Base-by-base conservation (phyloP, 2,329 filamentous ascomycete genomes). In the Hypoxylon sp. region DNA sequence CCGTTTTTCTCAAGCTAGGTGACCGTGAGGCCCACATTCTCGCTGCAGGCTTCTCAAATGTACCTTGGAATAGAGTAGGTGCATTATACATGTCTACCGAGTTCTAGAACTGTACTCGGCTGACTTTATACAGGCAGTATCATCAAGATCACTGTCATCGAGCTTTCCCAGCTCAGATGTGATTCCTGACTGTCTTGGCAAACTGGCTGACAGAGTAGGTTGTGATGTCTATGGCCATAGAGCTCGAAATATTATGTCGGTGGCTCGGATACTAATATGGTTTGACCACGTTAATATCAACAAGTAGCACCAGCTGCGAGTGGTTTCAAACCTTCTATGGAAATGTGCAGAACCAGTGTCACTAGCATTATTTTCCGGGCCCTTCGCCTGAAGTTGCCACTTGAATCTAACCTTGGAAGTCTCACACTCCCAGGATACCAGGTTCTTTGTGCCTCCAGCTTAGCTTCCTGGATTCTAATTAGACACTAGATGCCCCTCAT, bases 191-290 rank as follows among this genome's bases (percentile, higher is more conserved):
- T 18, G 12, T 30, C 20, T 48, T 44, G 33, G 26, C 42, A 11
- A 38, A 30, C 20, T 54, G 24, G 14, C 24, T 20, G 16, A 52
- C 61, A 40, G 44, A 54, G 54, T 64, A 33, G 55, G 54, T 55
- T 64, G 54, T 45, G 28, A 55, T 26, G 22, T 49, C n/a, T n/a
- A n/a, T n/a, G n/a, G n/a, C n/a, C n/a, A n/a, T n/a, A n/a, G n/a
- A n/a, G n/a, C n/a, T n/a, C n/a, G n/a, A n/a, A n/a, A n/a, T n/a
- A n/a, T n/a, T n/a, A n/a, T n/a, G n/a, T n/a, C n/a, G n/a, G n/a
- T n/a, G n/a, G n/a, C n/a, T n/a, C n/a, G n/a, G n/a, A n/a, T n/a
- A n/a, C n/a, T n/a, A n/a, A n/a, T n/a, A n/a, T n/a, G n/a, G n/a
- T n/a, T n/a, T n/a, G n/a, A n/a, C n/a, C n/a, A n/a, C n/a, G n/a